phyloP scores from a whole-genome alignment of 2,329 filamentous ascomycete species.

The Helotiales sp. region DNA sequence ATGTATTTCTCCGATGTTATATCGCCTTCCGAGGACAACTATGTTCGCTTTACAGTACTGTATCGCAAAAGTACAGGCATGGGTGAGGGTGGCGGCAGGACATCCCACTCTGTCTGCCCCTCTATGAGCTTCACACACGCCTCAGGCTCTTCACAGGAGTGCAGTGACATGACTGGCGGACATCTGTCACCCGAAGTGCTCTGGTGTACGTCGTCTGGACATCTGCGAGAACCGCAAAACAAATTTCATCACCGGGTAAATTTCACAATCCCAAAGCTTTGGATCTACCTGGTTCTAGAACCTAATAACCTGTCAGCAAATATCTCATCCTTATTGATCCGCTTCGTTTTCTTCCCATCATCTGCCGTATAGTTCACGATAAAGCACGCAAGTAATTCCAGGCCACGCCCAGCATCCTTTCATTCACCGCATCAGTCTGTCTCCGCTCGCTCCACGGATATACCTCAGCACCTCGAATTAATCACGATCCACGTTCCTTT shows the following conservation, averaged over 20 bases:
- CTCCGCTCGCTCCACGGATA: conserved; percentile 9
- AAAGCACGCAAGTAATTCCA: neutral
- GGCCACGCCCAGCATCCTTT: neutral
- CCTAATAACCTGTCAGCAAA: neutral
- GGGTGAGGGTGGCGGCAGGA: too few relatives aligned
- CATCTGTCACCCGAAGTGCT: neutral
- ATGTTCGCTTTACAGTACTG: neutral
- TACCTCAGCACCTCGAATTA: neutral
- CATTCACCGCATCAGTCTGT: neutral
- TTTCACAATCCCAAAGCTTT: neutral
- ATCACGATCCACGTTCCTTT: neutral
- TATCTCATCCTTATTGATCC: conserved; percentile 2
- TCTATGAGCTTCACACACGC: neutral
- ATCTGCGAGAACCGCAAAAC: neutral
- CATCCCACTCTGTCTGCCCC: conserved; percentile 9
- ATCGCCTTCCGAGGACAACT: neutral
- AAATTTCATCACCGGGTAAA: neutral
- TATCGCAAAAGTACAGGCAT: too few relatives aligned
- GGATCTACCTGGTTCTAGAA: neutral
- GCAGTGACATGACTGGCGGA: neutral
- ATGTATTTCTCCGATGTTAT: neutral
- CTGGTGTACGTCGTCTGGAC: too few relatives aligned
- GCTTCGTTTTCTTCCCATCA: neutral
- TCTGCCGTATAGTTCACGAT: neutral
- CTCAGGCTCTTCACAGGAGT: neutral